Percentiles rank a stretch among this genome's conserved stretches.
phyloP scores from a whole-genome alignment of 371 early-diverging fungal species.

The Sporodiniella umbellata region DNA sequence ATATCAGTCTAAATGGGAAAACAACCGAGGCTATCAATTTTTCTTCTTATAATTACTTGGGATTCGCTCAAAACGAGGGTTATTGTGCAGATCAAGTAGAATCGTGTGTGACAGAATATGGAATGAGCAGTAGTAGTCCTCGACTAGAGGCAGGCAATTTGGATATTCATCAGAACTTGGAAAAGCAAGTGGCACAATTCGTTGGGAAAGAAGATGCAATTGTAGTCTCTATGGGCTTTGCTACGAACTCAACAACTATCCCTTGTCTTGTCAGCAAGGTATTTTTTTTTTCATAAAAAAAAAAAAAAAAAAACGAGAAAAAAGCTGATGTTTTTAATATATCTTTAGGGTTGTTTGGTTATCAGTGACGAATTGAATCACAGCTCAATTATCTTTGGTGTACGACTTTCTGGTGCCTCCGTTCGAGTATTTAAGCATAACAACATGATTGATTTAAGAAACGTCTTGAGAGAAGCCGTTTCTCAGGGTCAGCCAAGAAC shows the following conservation, averaged over 20 bases:
- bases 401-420: conserved; percentile 92
- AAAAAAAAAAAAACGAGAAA: not conserved
- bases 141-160: conserved; percentile 72
- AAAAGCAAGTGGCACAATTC: conserved; percentile 92
- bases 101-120: conserved; percentile 60
- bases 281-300: too few relatives aligned
- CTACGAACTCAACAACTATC: conserved; percentile 97
- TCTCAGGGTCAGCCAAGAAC: conserved; percentile 99
- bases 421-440: conserved; percentile 98
- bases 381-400: conserved; percentile 94
- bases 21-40: conserved; percentile 85
- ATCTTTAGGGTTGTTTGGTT: conserved; percentile 76
- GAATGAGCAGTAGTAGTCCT: conserved; percentile 64
- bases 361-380: conserved; percentile 99
- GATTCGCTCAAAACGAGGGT: conserved; percentile 93
- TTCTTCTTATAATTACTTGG: conserved; percentile 99
- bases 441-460: conserved; percentile 77
- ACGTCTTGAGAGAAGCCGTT: conserved; percentile 87
- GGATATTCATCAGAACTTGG: conserved; percentile 79
- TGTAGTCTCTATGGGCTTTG: conserved; percentile 66
- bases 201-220: conserved; percentile 45
- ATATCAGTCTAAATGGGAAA: conserved; percentile 71
- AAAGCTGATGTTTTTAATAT: not conserved
- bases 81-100: conserved; percentile 93
- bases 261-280: conserved; percentile 89